Evolutionary conservation across 768 basidiomycete species (phyloP), one percentile per base, ranked within the genome.

Genomic region (Pleurotus platypus): DNA sequence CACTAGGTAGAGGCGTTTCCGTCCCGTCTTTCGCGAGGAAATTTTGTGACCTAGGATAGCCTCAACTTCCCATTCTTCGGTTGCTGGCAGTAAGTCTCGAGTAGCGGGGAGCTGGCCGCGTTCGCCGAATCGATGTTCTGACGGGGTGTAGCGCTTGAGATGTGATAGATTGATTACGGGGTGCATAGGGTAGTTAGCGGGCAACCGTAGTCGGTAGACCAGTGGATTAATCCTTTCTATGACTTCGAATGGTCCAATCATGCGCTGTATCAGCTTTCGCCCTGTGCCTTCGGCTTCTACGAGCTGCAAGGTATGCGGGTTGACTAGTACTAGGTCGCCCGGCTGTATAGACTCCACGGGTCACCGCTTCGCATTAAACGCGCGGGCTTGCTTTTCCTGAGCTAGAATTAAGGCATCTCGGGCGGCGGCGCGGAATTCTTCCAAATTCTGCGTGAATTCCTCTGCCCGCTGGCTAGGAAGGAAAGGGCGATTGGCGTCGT

Each of bases 121-220:
- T 15, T 6, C 15, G 8, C 54, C 54, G 15, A 55, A 46, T n/a
- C 45, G 42, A 35, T 39, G n/a, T 5, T 16, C n/a, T 12, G 54
- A 55, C 7, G 40, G 40, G 5, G 5, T 39, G 39, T 55, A 55
- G 4, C 24, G 13, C 18, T 43, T 37, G 4, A 58, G 20, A 27
- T 58, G 57, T 9, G 47, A 27, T 11, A 58, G 13, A 20, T 58
- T 46, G 7, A 55, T 15, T 12, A 58, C 49, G 8, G 62, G 59
- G 39, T 57, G 58, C 56, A 56, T 57, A 16, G 56, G 56, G 46
- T 60, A 61, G 18, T 51, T 46, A 26, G 30, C 50, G 15, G 45
- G 49, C 16, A 58, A 42, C 13, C 49, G 46, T n/a, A 58, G 8
- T 11, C 49, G 13, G 48, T 55, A 59, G 18, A 58, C 58, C 38